Evolutionary conservation across 2,329 filamentous ascomycete species (phyloP).

Genomic region (Macrophomina phaseolina): DNA sequence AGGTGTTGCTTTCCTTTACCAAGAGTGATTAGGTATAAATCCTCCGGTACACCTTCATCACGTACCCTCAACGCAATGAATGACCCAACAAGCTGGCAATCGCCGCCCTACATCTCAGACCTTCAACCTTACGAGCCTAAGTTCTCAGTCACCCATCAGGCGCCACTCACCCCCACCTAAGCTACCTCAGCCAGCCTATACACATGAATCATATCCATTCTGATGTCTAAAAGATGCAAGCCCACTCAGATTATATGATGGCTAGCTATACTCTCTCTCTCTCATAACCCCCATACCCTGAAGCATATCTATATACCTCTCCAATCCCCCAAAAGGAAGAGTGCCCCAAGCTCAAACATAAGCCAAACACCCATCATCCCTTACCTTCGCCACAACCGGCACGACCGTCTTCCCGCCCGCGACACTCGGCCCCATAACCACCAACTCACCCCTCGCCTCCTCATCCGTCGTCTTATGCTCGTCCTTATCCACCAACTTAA

Average conservation of each 20-base stretch:
- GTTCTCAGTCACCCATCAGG: no score
- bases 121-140: no score
- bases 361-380: constrained; percentile 27
- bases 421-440: constrained; percentile 75
- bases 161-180: no score
- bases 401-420: constrained; percentile 69
- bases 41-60: no score
- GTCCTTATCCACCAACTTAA: constrained; percentile 71
- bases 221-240: neutral
- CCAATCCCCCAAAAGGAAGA: neutral
- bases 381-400: constrained; percentile 56
- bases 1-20: no score
- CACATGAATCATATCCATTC: no score
- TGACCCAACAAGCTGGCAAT: no score
- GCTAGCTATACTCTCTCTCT: neutral
- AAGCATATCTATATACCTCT: neutral
- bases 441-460: constrained; percentile 60
- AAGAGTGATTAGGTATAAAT: no score
- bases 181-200: no score
- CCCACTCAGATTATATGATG: neutral
- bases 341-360: constrained; percentile 1
- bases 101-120: no score
- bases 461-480: constrained; percentile 68
- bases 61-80: no score
- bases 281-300: no score